Evolutionary conservation across 148 eudicot genomes (phyloP).

Genomic region (Talinum fruticosum): DNA sequence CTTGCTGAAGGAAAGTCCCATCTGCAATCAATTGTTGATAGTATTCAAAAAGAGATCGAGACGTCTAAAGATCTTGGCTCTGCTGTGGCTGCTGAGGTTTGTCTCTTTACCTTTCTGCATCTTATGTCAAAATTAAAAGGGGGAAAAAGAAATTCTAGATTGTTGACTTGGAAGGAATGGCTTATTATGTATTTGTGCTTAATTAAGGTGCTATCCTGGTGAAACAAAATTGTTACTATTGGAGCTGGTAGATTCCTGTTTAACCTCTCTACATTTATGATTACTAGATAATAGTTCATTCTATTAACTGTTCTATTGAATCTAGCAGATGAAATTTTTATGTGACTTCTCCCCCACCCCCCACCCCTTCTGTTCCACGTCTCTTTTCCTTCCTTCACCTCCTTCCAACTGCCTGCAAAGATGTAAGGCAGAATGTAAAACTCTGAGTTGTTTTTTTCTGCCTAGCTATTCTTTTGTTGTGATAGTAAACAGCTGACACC

Average conservation of each 20-base stretch:
- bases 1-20: slow-evolving; percentile 61
- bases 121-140: neutral
- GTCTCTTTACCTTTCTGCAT: slow-evolving; percentile 22
- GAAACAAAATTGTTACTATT: neutral
- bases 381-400: too few relatives aligned
- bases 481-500: too few relatives aligned
- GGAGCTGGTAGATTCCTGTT: neutral
- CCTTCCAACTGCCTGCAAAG: too few relatives aligned
- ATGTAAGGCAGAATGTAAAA: too few relatives aligned
- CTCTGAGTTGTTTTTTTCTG: too few relatives aligned
- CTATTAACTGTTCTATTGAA: neutral
- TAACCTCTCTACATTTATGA: neutral
- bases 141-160: neutral
- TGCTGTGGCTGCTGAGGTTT: slow-evolving; percentile 39
- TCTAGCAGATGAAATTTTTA: neutral
- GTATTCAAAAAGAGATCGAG: slow-evolving; percentile 51
- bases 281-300: neutral
- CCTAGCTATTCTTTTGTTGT: too few relatives aligned
- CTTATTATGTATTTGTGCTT: neutral
- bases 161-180: neutral
- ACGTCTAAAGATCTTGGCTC: slow-evolving; percentile 36
- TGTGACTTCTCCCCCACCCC: neutral
- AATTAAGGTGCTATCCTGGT: neutral
- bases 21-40: slow-evolving; percentile 44
- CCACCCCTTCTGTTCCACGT: too few relatives aligned